These are phyloP conservation scores for Plectranthus barbatus DNA, from an alignment of 257 asterid species.

Conservation along the genomic window DNA sequence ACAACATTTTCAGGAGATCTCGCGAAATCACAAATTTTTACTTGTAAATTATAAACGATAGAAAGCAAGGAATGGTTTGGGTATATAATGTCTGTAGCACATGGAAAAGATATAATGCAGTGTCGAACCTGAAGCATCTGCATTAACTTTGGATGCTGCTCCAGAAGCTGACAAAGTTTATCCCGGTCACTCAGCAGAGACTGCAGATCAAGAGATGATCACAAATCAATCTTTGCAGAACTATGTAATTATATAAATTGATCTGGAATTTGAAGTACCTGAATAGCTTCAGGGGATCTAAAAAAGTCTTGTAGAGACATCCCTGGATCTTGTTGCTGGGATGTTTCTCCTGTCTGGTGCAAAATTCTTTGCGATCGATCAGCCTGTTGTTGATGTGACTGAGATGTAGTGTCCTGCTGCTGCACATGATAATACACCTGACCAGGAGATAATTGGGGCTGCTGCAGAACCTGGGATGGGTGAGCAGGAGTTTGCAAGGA, in stretches of 20 bases:
- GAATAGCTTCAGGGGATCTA: slow-evolving; percentile 74
- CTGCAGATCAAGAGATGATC: slow-evolving; percentile 16
- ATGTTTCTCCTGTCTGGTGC: slow-evolving; percentile 37
- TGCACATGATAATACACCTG: slow-evolving; percentile 42
- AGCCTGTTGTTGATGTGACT: slow-evolving; percentile 29
- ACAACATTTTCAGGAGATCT: no score
- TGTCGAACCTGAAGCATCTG: slow-evolving; percentile 61
- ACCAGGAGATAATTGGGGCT: slow-evolving; percentile 37
- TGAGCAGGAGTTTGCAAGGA: slow-evolving; percentile 38
- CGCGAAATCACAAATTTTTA: no score
- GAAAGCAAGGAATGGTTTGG: slow-evolving; percentile 1
- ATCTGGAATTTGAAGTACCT: slow-evolving; percentile 34
- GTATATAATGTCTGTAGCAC: not conserved
- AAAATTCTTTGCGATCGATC: slow-evolving; percentile 32
- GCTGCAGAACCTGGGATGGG: slow-evolving; percentile 28
- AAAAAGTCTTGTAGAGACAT: slow-evolving; percentile 63
- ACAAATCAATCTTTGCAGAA: not conserved
- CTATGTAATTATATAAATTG: not conserved
- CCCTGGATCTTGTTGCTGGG: slow-evolving; percentile 62
- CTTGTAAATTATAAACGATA: no score
- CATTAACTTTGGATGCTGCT: slow-evolving; percentile 93
- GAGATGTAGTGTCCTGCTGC: slow-evolving; percentile 40
- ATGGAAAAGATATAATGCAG: not conserved
- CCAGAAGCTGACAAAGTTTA: slow-evolving; percentile 87
- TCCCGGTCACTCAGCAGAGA: slow-evolving; percentile 80